A percentile compares a stretch with the other conserved stretches of the same genome.
These are phyloP conservation scores for Haplosporangium gracile DNA, from an alignment of 192 early-diverging fungal species.

Conservation along the genomic window DNA sequence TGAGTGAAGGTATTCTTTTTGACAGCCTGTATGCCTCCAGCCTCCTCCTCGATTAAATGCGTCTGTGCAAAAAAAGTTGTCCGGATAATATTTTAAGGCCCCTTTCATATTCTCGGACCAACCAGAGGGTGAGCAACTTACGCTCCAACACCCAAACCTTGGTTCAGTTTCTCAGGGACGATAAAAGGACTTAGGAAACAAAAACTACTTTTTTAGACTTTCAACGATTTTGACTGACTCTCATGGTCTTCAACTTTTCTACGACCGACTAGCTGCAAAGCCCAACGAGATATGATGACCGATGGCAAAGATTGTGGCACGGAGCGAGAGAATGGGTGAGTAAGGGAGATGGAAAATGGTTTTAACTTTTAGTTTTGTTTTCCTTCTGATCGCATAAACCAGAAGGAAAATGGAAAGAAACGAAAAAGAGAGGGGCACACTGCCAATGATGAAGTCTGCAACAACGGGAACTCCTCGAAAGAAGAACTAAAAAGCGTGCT, in stretches of 20 bases:
- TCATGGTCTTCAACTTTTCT: neutral
- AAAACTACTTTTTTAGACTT: neutral
- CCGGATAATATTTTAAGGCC: slow-evolving; percentile 1
- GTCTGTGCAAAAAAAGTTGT: slow-evolving; percentile 2
- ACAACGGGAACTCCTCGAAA: neutral
- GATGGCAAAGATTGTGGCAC: neutral
- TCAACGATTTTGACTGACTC: neutral
- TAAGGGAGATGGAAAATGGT: neutral
- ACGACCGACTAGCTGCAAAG: neutral
- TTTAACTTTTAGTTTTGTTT: neutral
- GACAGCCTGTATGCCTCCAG: neutral
- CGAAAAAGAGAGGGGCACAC: neutral
- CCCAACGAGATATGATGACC: too few species aligned
- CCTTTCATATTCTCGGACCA: neutral
- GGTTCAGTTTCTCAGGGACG: neutral
- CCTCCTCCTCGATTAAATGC: neutral
- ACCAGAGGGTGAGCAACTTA: neutral
- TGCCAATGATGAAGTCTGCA: neutral
- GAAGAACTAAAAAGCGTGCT: neutral
- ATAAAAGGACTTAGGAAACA: neutral
- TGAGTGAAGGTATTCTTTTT: too few species aligned
- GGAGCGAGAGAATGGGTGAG: neutral
- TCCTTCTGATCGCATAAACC: neutral
- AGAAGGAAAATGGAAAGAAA: neutral
- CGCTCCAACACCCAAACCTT: neutral